A percentile compares a stretch with the other conserved stretches of the same genome.
Conservation (phyloP, 2,329 filamentous ascomycete species). For the Dothidotthia symphoricarpi region DNA sequence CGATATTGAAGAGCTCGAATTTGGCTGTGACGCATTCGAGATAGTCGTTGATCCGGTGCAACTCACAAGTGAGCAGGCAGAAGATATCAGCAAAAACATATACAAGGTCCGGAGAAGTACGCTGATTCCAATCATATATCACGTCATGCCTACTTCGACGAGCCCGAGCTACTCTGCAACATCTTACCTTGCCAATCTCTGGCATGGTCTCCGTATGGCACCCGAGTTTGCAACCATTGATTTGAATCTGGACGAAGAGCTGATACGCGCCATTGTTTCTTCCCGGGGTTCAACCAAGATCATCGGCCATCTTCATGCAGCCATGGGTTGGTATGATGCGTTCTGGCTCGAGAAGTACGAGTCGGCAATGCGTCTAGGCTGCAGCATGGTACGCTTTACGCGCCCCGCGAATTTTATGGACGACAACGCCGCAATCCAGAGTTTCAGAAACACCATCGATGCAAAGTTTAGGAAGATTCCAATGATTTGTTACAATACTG, state of each 20-base stretch:
- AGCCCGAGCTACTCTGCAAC: conserved; percentile 21
- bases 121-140: conserved; percentile 50
- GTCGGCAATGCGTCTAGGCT: conserved; percentile 57
- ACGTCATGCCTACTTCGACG: conserved; percentile 31
- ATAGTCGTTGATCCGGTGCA: conserved; percentile 51
- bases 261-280: conserved; percentile 53
- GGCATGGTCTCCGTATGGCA: conserved; percentile 62
- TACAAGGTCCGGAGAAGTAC: conserved; percentile 61
- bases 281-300: conserved; percentile 58
- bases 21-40: conserved; percentile 65
- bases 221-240: conserved; percentile 63
- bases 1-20: conserved; percentile 65
- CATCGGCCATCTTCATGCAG: conserved; percentile 57
- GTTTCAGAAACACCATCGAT: conserved; percentile 54
- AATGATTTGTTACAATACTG: conserved; percentile 64
- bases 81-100: conserved; percentile 57
- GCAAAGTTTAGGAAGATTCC: conserved; percentile 50
- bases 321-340: conserved; percentile 56
- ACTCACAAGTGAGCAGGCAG: conserved; percentile 22
- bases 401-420: conserved; percentile 56
- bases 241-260: conserved; percentile 54
- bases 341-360: conserved; percentile 59
- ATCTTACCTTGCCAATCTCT: conserved; percentile 56
- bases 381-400: conserved; percentile 61
- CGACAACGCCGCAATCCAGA: conserved; percentile 62